A percentile compares a stretch with the other conserved stretches of the same genome.
Evolutionary conservation across 2,329 filamentous ascomycete genomes (phyloP).

Genomic region (Coleophoma eucalyptorum): DNA sequence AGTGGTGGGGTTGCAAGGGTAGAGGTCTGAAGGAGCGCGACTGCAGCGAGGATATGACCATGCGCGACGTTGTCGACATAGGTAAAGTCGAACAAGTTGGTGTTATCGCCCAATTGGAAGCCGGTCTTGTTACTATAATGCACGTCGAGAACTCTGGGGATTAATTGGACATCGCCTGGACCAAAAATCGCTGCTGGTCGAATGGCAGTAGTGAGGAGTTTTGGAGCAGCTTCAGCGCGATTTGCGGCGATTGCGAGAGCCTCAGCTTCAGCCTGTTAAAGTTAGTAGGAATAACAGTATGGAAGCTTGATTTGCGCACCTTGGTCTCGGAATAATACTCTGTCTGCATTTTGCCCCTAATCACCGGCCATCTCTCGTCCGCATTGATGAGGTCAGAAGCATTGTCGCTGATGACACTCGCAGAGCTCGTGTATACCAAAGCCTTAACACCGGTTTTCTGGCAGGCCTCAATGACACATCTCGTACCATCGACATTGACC

Average conservation of each 20-base stretch:
- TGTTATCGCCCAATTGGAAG: conserved; percentile 76
- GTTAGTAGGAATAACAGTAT: no score
- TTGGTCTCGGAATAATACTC: conserved; percentile 93
- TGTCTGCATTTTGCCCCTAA: conserved; percentile 64
- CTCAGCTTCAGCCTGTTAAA: conserved; percentile 67
- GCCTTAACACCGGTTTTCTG: conserved; percentile 68
- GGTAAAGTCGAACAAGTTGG: conserved; percentile 68
- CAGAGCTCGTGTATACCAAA: conserved; percentile 88
- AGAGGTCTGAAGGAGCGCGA: conserved; percentile 41
- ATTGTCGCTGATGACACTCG: conserved; percentile 84
- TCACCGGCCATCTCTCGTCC: conserved; percentile 76
- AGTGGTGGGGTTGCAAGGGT: conserved; percentile 49
- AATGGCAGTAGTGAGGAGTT: conserved; percentile 74
- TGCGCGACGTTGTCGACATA: conserved; percentile 69
- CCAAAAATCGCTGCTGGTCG: conserved; percentile 89
- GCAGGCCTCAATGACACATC: conserved; percentile 71
- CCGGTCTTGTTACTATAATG: conserved; percentile 65
- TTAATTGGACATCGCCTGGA: conserved; percentile 76
- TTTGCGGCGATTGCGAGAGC: conserved; percentile 75
- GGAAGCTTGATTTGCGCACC: conserved; percentile 11
- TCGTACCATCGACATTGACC: conserved; percentile 87
- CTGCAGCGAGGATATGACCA: conserved; percentile 74
- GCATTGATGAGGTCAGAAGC: conserved; percentile 75
- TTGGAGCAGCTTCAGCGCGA: conserved; percentile 44
- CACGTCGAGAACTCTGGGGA: conserved; percentile 70